Percentiles rank a stretch among this genome's conserved stretches.
Conservation (phyloP, 768 basidiomycete species). For the Calvatia gigantea region DNA sequence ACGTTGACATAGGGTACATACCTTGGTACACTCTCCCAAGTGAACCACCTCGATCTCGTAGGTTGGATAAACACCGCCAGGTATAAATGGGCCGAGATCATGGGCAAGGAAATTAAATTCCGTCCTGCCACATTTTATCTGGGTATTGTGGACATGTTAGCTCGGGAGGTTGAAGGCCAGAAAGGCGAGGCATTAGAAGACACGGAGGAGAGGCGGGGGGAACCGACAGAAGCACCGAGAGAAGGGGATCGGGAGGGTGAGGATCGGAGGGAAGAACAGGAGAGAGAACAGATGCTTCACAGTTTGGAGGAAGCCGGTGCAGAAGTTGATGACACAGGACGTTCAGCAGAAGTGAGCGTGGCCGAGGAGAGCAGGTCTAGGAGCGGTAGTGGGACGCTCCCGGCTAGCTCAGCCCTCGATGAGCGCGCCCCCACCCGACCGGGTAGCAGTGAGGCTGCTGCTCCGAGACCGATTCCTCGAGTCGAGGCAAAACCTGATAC, state of each 20-base stretch:
- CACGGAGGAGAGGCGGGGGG: background rate
- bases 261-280: background rate
- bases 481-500: background rate
- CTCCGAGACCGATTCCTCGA: background rate
- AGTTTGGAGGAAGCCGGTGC: constrained; percentile 21
- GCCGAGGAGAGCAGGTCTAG: background rate
- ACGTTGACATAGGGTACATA: constrained; percentile 69
- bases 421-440: background rate
- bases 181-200: constrained; percentile 3
- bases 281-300: constrained; percentile 23
- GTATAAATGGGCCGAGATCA: constrained; percentile 87
- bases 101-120: constrained; percentile 88
- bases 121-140: constrained; percentile 91
- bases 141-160: constrained; percentile 75
- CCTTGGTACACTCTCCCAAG: constrained; percentile 85
- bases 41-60: constrained; percentile 90
- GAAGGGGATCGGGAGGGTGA: background rate
- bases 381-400: background rate
- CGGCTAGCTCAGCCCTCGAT: background rate
- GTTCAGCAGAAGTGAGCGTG: background rate
- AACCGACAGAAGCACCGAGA: background rate
- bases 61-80: constrained; percentile 91
- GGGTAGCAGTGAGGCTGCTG: background rate
- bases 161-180: constrained; percentile 68
- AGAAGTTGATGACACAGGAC: constrained; percentile 4